Percentiles rank a stretch among this genome's conserved stretches.
phyloP scores from a whole-genome alignment of 257 asterid species.

The Rubia yunnanensis region DNA sequence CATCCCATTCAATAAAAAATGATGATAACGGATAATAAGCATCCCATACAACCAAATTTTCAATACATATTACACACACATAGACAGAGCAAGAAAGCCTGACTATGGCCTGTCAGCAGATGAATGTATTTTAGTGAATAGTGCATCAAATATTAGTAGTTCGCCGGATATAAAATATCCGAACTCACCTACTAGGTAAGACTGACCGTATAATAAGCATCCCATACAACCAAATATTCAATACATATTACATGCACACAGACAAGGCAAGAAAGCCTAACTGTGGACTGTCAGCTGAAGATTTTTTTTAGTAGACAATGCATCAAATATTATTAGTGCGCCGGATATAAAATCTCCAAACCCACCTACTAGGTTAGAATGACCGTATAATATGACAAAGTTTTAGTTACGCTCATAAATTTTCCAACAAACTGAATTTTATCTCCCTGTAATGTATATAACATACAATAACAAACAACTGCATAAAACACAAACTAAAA shows the following conservation, averaged over 20 bases:
- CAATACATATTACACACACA: neutral
- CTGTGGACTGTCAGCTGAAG: neutral
- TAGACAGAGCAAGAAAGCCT: neutral
- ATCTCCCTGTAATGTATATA: neutral
- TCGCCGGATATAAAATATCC: neutral
- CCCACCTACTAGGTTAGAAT: neutral
- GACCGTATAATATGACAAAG: too few relatives aligned
- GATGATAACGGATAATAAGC: slow-evolving; percentile 6
- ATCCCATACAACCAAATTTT: neutral
- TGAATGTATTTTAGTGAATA: slow-evolving; percentile 9
- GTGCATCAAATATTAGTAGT: neutral
- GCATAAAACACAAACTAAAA: neutral
- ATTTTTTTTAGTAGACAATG: slow-evolving; percentile 7
- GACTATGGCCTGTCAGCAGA: neutral
- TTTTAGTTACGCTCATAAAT: neutral
- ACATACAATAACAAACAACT: neutral
- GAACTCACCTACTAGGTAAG: neutral
- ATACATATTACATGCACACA: neutral
- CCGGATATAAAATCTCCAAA: neutral
- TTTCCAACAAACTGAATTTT: neutral
- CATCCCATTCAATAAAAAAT: slow-evolving; percentile 2
- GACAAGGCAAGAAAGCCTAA: neutral
- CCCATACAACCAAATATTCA: neutral
- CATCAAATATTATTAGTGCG: neutral
- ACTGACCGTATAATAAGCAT: neutral